Conservation (phyloP, 176 grass and related monocot species). For the Bromus sterilis region DNA sequence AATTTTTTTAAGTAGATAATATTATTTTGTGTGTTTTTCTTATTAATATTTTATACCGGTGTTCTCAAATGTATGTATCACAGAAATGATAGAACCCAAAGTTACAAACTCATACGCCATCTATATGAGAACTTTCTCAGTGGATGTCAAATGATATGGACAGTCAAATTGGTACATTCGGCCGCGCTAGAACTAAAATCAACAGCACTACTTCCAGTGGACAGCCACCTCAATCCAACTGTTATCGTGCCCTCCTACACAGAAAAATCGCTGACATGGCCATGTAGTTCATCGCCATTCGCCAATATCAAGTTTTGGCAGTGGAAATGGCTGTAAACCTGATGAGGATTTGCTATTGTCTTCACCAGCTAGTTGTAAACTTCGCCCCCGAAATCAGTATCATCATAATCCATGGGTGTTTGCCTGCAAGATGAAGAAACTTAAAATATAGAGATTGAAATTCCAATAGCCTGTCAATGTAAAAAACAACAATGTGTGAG, state of each 20-base stretch:
- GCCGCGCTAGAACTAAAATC: slow-evolving; percentile 62
- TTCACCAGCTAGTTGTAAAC: slow-evolving; percentile 73
- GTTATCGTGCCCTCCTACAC: slow-evolving; percentile 46
- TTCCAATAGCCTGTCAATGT: not conserved
- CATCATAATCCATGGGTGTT: slow-evolving; percentile 97
- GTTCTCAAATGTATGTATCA: too few relatives aligned
- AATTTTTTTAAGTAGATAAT: too few relatives aligned
- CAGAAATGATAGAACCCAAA: too few relatives aligned
- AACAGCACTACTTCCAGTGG: slow-evolving; percentile 50
- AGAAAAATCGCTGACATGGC: slow-evolving; percentile 71
- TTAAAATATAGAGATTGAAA: not conserved
- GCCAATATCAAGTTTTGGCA: slow-evolving; percentile 88
- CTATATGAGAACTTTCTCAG: too few relatives aligned
- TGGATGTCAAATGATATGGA: too few relatives aligned
- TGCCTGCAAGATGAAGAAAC: slow-evolving; percentile 37
- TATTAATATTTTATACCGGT: too few relatives aligned
- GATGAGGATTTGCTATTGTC: slow-evolving; percentile 57
- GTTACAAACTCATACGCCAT: too few relatives aligned
- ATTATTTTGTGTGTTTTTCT: too few relatives aligned
- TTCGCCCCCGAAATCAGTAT: slow-evolving; percentile 82
- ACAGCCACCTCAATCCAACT: slow-evolving; percentile 94
- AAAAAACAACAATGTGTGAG: not conserved
- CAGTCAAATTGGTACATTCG: too few relatives aligned
- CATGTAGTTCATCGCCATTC: slow-evolving; percentile 73
- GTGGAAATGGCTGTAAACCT: slow-evolving; percentile 61